Evolutionary conservation across 1,284 basidiomycete species (phyloP), one percentile per base, ranked within the genome.

Genomic region (Naganishia liquefaciens): DNA sequence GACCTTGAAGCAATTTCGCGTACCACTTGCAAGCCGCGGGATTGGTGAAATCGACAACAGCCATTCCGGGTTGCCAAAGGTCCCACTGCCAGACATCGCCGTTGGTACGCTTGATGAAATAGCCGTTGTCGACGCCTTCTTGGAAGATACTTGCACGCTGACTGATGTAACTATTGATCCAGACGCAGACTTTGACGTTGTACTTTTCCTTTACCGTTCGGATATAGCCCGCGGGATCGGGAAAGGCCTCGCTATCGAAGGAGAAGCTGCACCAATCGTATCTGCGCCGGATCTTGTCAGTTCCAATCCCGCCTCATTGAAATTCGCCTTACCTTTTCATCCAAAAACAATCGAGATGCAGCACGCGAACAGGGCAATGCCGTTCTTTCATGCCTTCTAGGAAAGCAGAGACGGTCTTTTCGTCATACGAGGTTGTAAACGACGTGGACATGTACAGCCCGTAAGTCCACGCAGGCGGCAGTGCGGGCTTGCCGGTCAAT

Each of bases 191-290:
- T 40, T 71, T 75, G 58, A 89, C 87, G 27, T 83, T 83, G 73
- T 86, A 89, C 71, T 85, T 85, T 43, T 81, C 72, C 76, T 89
- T 88, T 76, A 89, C 86, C 55, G 85, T 82, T 2, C 83, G 70
- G 9, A 90, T 81, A 72, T 88, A 89, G 30, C 81, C 82, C 68
- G 84, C 82, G 2, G 88, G 87, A 71, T 89, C 82, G 6, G 87
- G 87, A 81, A 90, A 89, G 70, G 84, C 84, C 28, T 88, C 86
- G 2, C 87, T 85, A 71, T 89, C 88, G 71, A 88, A 89, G 5
- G 86, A 86, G 77, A 89, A 90, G 11, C 85, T 87, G 70, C 87
- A 88, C 87, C 87, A 88, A 76, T 88, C 85, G 74, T 88, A 88
- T 73, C 86, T 84, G 73, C 87, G 87, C 87, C 88, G 88, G 86